Conservation (phyloP, 1,139 yeast species). For the Candida tunisiensis region DNA sequence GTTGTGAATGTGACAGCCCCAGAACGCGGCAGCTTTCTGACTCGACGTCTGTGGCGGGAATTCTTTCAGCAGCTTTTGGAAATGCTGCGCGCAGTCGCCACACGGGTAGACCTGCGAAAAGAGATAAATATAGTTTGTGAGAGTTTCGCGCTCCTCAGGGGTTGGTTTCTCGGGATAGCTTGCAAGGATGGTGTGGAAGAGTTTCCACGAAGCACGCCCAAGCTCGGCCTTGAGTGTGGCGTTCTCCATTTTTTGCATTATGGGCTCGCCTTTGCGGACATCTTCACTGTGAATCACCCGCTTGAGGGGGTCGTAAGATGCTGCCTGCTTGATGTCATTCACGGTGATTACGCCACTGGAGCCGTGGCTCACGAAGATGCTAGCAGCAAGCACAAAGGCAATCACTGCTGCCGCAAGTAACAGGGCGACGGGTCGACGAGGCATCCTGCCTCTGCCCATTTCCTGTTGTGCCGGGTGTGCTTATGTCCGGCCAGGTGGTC, state of each 20-base stretch:
- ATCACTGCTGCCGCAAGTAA: too few relatives aligned
- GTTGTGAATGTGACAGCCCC: constrained; percentile 97
- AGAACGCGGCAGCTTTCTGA: constrained; percentile 69
- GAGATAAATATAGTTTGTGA: constrained; percentile 28
- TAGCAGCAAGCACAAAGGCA: too few relatives aligned
- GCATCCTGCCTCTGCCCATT: too few relatives aligned
- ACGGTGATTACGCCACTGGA: too few relatives aligned
- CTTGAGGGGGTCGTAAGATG: too few relatives aligned
- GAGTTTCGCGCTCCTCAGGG: constrained; percentile 40
- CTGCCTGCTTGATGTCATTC: too few relatives aligned
- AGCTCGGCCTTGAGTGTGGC: constrained; percentile 37
- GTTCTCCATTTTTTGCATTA: constrained; percentile 81
- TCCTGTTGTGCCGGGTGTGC: too few relatives aligned
- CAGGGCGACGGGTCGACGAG: too few relatives aligned
- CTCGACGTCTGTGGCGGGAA: constrained; percentile 76
- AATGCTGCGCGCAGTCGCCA: constrained; percentile 92
- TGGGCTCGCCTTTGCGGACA: constrained; percentile 22
- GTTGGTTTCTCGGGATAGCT: constrained; percentile 79
- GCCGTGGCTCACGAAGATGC: too few relatives aligned
- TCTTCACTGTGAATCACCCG: too few relatives aligned
- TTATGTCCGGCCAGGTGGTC: too few relatives aligned
- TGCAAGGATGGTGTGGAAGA: constrained; percentile 80
- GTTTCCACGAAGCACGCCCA: constrained; percentile 85
- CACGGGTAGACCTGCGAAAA: constrained; percentile 66
- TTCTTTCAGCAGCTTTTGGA: constrained; percentile 44